These are phyloP conservation scores for Thamnidium elegans DNA, from an alignment of 192 early-diverging fungal genomes.

Conservation along the genomic window DNA sequence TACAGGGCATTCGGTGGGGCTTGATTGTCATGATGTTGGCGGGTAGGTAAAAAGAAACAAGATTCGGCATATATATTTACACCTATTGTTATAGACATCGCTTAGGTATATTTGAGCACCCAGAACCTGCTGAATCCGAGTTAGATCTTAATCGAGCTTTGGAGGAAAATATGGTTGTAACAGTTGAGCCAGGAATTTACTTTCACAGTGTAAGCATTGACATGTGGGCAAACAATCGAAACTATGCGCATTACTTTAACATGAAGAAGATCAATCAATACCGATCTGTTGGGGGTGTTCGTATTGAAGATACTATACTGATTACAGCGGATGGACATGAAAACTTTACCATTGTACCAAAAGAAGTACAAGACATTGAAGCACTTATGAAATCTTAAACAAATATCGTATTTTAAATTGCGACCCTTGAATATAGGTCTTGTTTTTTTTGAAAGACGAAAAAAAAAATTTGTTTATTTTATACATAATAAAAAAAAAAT, in stretches of 20 bases:
- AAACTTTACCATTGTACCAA: constrained; percentile 81
- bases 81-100: background rate
- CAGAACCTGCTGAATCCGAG: background rate
- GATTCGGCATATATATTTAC: background rate
- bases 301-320: constrained; percentile 89
- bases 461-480: too few relatives aligned
- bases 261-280: constrained; percentile 65
- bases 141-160: constrained; percentile 74
- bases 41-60: constrained; percentile 12
- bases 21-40: constrained; percentile 87
- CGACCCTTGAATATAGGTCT: too few relatives aligned
- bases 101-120: background rate
- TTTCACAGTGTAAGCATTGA: constrained; percentile 80
- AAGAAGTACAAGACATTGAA: constrained; percentile 81
- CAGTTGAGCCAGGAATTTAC: constrained; percentile 92
- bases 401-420: too few relatives aligned
- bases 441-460: too few relatives aligned
- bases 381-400: constrained; percentile 34
- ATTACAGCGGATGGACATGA: constrained; percentile 79
- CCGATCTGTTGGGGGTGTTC: constrained; percentile 80
- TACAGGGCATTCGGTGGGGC: constrained; percentile 84
- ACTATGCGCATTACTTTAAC: constrained; percentile 62
- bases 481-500: too few relatives aligned
- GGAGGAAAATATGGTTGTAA: constrained; percentile 79
- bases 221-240: constrained; percentile 54